Evolutionary conservation across 2,329 filamentous ascomycete species (phyloP).

Genomic region (Curvularia lunata): DNA sequence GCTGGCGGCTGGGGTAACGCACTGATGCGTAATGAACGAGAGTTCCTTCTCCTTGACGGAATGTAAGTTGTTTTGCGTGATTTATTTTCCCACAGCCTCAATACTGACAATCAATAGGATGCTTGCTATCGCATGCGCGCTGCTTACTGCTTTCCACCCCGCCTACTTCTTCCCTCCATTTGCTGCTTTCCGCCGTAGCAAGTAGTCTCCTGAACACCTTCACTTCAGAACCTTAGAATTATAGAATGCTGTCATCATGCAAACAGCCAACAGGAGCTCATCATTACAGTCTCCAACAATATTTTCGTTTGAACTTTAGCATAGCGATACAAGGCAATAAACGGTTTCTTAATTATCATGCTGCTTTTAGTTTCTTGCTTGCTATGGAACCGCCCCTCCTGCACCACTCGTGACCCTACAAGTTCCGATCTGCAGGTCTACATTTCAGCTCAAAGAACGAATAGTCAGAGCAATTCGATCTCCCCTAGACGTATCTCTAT

Average conservation of each 20-base stretch:
- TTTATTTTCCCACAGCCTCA: not conserved
- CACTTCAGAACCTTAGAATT: not conserved
- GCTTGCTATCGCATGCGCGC: conserved; percentile 35
- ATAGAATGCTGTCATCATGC: not conserved
- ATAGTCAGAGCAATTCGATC: too few relatives aligned
- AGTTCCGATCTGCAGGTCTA: not conserved
- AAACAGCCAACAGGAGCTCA: not conserved
- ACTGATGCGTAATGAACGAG: conserved; percentile 54
- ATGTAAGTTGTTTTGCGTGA: conserved; percentile 27
- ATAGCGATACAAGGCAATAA: conserved; percentile 6
- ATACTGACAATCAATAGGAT: conserved; percentile 27
- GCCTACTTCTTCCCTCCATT: conserved; percentile 40
- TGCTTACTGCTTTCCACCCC: conserved; percentile 35
- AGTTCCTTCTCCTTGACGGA: conserved; percentile 58
- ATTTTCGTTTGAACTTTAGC: conserved; percentile 1
- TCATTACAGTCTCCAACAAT: not conserved
- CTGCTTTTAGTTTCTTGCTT: not conserved
- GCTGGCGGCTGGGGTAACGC: conserved; percentile 52
- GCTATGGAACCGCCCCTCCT: not conserved
- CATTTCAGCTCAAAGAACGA: too few relatives aligned
- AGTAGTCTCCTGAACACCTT: conserved; percentile 2
- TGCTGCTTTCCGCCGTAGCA: conserved; percentile 29
- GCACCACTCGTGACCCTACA: not conserved
- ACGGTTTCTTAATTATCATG: not conserved
- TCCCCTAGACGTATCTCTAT: not conserved